Evolutionary conservation across 2,329 filamentous ascomycete genomes (phyloP).

Genomic region (Pseudocercospora pini-densiflorae): DNA sequence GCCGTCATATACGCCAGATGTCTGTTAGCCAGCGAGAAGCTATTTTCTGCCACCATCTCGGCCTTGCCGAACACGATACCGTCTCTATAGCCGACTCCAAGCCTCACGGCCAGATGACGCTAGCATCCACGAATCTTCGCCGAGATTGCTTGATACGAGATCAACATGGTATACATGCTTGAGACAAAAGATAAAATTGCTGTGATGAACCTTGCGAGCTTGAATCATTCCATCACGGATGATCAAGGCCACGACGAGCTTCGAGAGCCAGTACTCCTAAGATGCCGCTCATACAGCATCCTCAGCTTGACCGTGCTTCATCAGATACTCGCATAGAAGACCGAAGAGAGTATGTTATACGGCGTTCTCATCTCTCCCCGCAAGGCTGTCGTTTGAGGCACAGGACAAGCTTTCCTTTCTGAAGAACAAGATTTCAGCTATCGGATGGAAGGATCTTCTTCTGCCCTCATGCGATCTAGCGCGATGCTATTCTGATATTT

Average conservation of each 20-base stretch:
- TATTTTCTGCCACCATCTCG: neutral
- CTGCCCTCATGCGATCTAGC: neutral
- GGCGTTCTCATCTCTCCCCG: too few species aligned
- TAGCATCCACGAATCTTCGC: neutral
- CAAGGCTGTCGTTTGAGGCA: neutral
- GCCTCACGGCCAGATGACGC: neutral
- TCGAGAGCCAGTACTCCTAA: too few species aligned
- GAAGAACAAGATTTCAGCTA: neutral
- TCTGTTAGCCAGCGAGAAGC: neutral
- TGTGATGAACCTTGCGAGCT: too few species aligned
- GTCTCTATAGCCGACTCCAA: neutral
- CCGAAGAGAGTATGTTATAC: neutral
- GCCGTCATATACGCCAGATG: too few species aligned
- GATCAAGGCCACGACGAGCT: neutral
- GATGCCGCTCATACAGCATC: neutral
- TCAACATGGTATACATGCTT: neutral
- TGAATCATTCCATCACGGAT: neutral
- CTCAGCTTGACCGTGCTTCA: neutral
- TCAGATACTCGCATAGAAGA: neutral
- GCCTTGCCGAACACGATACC: slow-evolving; percentile 1
- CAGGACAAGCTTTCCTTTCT: neutral
- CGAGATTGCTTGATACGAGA: neutral
- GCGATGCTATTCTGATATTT: neutral
- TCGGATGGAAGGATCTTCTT: neutral
- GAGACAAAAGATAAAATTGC: neutral